A percentile compares a stretch with the other conserved stretches of the same genome.
These are phyloP conservation scores for Mycena galopus DNA, from an alignment of 768 basidiomycete genomes.

Conservation along the genomic window DNA sequence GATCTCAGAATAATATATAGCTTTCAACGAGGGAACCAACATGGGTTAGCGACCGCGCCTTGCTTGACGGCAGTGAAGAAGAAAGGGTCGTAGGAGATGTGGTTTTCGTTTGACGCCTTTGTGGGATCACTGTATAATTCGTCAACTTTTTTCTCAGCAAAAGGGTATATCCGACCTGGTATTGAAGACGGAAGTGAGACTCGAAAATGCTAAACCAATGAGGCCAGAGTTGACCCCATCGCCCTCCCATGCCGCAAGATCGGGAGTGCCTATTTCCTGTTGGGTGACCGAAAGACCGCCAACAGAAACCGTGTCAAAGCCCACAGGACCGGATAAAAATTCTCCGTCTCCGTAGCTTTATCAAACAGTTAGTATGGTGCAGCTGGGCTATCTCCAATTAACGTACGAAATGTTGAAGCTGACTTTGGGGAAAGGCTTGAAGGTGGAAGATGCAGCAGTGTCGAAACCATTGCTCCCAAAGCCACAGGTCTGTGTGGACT, in stretches of 20 bases:
- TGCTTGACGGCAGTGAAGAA: constrained; percentile 32
- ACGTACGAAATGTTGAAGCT: constrained; percentile 41
- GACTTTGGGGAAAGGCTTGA: constrained; percentile 33
- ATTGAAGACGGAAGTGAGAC: constrained; percentile 38
- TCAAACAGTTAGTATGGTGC: no score
- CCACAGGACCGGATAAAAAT: constrained; percentile 37
- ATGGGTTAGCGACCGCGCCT: constrained; percentile 30
- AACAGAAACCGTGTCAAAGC: constrained; percentile 38
- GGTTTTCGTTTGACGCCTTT: constrained; percentile 27
- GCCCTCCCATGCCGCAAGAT: constrained; percentile 39
- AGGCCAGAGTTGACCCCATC: constrained; percentile 36
- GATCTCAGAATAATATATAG: neutral
- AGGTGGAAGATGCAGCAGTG: constrained; percentile 35
- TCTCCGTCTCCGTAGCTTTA: neutral
- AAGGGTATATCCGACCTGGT: no score
- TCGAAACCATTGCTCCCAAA: constrained; percentile 41
- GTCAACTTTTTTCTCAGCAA: no score
- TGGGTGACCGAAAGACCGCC: constrained; percentile 35
- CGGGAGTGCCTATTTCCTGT: constrained; percentile 39
- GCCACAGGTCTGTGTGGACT: constrained; percentile 24
- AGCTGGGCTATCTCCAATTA: constrained; percentile 11
- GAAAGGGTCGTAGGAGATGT: constrained; percentile 23
- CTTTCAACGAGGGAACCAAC: no score
- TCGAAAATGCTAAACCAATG: constrained; percentile 38
- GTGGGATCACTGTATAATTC: constrained; percentile 38